Conservation (phyloP, 176 grass and related monocot species). For the Oryza punctata region DNA sequence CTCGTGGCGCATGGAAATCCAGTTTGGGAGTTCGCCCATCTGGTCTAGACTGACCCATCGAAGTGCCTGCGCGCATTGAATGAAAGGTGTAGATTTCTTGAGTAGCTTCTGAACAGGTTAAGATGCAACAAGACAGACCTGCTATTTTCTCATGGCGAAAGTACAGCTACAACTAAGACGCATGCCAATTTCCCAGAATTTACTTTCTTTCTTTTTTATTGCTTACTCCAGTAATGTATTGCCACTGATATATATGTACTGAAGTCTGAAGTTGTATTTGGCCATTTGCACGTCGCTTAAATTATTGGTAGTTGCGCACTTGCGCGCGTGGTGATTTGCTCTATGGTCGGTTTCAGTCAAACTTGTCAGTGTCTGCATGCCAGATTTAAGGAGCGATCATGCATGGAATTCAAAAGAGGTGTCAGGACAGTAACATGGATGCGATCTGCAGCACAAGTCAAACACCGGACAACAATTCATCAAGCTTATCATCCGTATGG, state of each 20-base stretch:
- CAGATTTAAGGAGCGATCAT: conserved; percentile 30
- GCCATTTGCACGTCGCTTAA: conserved; percentile 30
- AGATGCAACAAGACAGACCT: conserved; percentile 48
- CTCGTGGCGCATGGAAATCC: conserved; percentile 24
- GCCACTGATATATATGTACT: not conserved
- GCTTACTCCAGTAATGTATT: not conserved
- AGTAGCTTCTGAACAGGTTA: conserved; percentile 41
- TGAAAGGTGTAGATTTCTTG: conserved; percentile 11
- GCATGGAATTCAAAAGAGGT: conserved; percentile 56
- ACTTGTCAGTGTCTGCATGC: conserved; percentile 35
- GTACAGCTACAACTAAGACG: conserved; percentile 10
- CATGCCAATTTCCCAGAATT: conserved; percentile 26
- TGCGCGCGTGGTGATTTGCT: conserved; percentile 11
- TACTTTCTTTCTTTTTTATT: not conserved
- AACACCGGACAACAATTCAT: not conserved
- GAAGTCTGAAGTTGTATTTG: not conserved
- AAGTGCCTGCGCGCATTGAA: conserved; percentile 32
- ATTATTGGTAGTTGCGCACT: not conserved
- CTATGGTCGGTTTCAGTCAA: conserved; percentile 17
- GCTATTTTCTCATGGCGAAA: conserved; percentile 29
- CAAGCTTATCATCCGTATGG: not conserved
- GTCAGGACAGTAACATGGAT: conserved; percentile 50
- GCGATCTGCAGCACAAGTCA: not conserved
- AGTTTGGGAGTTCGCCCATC: conserved; percentile 23
- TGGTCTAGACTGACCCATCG: conserved; percentile 25